Base-by-base conservation (phyloP, 768 basidiomycete species). In the Podaxis sp. region DNA sequence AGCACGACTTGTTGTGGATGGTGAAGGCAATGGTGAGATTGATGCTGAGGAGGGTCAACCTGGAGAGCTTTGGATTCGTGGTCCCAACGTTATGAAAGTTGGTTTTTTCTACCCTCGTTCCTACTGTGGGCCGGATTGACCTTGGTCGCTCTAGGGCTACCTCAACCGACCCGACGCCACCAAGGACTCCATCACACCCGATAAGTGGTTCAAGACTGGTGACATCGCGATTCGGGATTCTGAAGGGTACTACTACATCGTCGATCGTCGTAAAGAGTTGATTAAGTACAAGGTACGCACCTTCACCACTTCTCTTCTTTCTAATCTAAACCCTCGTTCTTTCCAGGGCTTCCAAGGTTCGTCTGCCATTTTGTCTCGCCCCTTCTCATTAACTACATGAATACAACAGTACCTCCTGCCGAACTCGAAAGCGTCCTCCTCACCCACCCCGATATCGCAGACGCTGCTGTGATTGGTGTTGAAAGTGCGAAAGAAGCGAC, bases 151-250 rank as follows among this genome's bases (percentile, higher is more conserved):
- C 2, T 58, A 88, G 87, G 91, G 93, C 10, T 95, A 95, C 68
- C 74, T 89, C 65, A 87, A 87, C 67, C 92, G 95, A 64, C 75
- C 78, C 2, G 75, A 77, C 33, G 92, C 93, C 3, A 96, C 93
- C 1, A 75, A 77, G 24, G 81, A 86, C 13, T 74, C 87, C 5
- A 88, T 96, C 66, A 62, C 61, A 17, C 73, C 74, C 0, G 89
- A 92, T 54, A 82, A 85, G 2, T 97, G 92, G 92, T 88, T 94
- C 77, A 93, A 90, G 80, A 95, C 94, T 0, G 93, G 95, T 1
- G 95, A 96, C 71, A 84, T 96, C 55, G 90, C 84, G 1, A 71
- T 81, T 17, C 75, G 84, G 12, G 89, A 93, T 64, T 62, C 73
- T 2, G 86, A 93, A 0, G 94, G 93, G 0, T 90, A 80, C 70